Evolutionary conservation across 176 grass and related monocot species (phyloP).

Genomic region (Hordeum vulgare): DNA sequence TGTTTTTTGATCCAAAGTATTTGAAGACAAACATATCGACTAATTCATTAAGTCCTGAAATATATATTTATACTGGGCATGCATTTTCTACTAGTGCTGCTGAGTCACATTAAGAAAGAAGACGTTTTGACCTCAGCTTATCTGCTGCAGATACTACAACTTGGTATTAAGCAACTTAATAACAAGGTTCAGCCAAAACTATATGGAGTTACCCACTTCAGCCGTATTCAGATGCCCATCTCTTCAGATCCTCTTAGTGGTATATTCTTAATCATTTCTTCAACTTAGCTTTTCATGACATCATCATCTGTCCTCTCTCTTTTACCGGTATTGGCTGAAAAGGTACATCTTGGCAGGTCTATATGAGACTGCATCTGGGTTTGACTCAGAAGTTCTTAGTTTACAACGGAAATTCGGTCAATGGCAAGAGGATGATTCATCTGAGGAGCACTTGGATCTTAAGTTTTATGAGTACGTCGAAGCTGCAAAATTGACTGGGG

Average conservation of each 20-base stretch:
- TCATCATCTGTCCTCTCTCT: not conserved
- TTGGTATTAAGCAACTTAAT: conserved; percentile 53
- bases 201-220: conserved; percentile 62
- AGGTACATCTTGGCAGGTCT: conserved; percentile 50
- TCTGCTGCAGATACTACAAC: conserved; percentile 54
- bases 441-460: conserved; percentile 45
- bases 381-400: conserved; percentile 76
- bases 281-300: conserved; percentile 4
- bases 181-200: conserved; percentile 52
- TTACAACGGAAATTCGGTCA: conserved; percentile 90
- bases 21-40: not conserved
- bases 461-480: conserved; percentile 97
- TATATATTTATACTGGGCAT: not conserved
- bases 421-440: conserved; percentile 63
- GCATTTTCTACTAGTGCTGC: not conserved
- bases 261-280: conserved; percentile 34
- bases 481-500: conserved; percentile 76
- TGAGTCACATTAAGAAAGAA: not conserved
- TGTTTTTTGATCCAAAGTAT: not conserved
- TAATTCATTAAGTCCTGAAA: not conserved
- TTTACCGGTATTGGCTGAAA: conserved; percentile 24
- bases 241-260: conserved; percentile 87
- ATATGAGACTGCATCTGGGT: conserved; percentile 66
- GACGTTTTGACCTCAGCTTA: conserved; percentile 24
- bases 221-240: conserved; percentile 57